Evolutionary conservation across 192 early-diverging fungal species (phyloP), one percentile per base, ranked within the genome.

Genomic region (Coemansia sp.): DNA sequence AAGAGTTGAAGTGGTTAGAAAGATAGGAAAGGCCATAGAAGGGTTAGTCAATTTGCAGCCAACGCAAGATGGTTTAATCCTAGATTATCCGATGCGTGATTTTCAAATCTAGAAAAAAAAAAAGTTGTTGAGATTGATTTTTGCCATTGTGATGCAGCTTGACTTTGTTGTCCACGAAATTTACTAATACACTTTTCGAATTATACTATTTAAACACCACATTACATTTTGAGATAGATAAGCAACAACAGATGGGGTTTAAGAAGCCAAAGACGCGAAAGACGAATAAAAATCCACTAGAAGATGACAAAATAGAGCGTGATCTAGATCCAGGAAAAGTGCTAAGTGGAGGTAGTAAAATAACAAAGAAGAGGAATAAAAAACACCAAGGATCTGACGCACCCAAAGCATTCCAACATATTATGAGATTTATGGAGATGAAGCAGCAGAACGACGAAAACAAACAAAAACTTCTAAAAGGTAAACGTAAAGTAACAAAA

Each of bases 211-310:
- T 27, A 27, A 3, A 27, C 3, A 14, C 39, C 17, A 46, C 3
- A 46, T 9, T 14, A 46, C 17, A 1, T 46, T 17, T 14, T 14
- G 3, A 14, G 39, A 46, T 6, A 46, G 39, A 46, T 9, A 14
- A 9, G 3, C 17, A 46, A 46, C 39, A 2, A 36, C 9, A 7
- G 11, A 80, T 80, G 78, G 72, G 78, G 25, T 80, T 80, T 61
- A 75, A 74, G 51, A 71, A 68, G 32, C 72, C 78, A 68, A 80
- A 80, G 70, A 63, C 65, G 9, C 25, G 27, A 33, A 75, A 75
- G 63, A 23, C 42, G 4, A 33, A 54, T 6, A 63, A 27, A 6
- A 53, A 61, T 29, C 68, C 61, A 27, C 57, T 61, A 2, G 66
- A 68, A 4, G 66, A 72, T n/a, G 69, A 67, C 53, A 59, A 67